phyloP scores from a whole-genome alignment of 345 rosid species.

The Pistacia atlantica region DNA sequence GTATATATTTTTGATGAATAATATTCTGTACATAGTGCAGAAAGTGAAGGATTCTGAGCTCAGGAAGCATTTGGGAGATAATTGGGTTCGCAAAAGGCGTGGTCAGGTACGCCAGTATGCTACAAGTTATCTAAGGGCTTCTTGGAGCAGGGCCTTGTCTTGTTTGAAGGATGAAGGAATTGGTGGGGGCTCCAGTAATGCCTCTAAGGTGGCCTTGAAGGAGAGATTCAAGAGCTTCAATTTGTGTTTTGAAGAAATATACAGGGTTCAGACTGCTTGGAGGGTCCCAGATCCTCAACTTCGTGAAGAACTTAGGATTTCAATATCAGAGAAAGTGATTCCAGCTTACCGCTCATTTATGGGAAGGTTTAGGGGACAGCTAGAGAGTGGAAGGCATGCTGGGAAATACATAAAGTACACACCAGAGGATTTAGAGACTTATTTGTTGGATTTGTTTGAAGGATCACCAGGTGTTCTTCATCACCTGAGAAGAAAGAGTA shows the following conservation, averaged over 20 bases:
- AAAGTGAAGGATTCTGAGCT: conserved; percentile 92
- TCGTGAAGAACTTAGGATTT: conserved; percentile 90
- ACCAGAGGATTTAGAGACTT: conserved; percentile 88
- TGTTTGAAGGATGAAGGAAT: conserved; percentile 86
- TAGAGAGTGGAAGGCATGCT: conserved; percentile 80
- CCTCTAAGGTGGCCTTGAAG: conserved; percentile 79
- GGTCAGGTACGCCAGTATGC: conserved; percentile 84
- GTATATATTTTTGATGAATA: conserved; percentile 83
- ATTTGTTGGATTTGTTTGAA: conserved; percentile 81
- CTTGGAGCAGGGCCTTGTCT: conserved; percentile 76
- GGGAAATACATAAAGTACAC: conserved; percentile 94
- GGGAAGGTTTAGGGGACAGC: conserved; percentile 82
- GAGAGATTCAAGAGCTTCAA: conserved; percentile 88
- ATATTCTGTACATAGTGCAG: conserved; percentile 83
- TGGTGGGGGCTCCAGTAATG: conserved; percentile 67
- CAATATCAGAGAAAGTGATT: conserved; percentile 84
- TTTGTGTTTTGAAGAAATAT: conserved; percentile 85
- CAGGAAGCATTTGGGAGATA: conserved; percentile 77
- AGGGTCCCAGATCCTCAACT: conserved; percentile 94
- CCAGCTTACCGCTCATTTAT: conserved; percentile 89
- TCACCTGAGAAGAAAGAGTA: conserved; percentile 72
- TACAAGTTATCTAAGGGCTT: conserved; percentile 87
- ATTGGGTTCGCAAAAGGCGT: conserved; percentile 88
- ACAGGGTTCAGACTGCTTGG: conserved; percentile 92
- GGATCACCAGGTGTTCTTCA: conserved; percentile 81